Evolutionary conservation across 768 basidiomycete genomes (phyloP).

Genomic region (Hygrophoropsis aurantiaca): DNA sequence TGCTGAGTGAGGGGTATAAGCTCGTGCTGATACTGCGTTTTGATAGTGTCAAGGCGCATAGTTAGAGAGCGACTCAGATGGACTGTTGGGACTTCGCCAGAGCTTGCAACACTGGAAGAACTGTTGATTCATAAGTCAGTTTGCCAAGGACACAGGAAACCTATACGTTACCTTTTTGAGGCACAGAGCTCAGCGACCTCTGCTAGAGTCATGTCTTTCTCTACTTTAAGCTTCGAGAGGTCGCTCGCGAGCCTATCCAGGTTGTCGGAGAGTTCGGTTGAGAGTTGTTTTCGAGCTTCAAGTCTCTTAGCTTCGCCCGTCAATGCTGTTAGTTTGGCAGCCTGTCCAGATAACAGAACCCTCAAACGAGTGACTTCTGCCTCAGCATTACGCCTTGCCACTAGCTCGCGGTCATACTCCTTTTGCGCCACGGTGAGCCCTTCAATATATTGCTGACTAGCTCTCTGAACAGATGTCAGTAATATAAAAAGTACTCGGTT

Average conservation of each 20-base stretch:
- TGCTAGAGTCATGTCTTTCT: conserved; percentile 88
- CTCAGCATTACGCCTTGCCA: conserved; percentile 86
- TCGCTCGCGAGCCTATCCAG: conserved; percentile 81
- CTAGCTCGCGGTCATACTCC: conserved; percentile 91
- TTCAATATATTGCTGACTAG: conserved; percentile 89
- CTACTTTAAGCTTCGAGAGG: conserved; percentile 81
- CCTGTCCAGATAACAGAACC: conserved; percentile 87
- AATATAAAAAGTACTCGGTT: neutral
- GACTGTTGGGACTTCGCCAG: conserved; percentile 36
- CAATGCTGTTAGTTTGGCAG: conserved; percentile 80
- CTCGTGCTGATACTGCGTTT: conserved; percentile 84
- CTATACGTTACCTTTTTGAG: conserved; percentile 58
- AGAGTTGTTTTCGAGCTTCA: conserved; percentile 76
- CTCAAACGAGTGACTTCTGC: conserved; percentile 86
- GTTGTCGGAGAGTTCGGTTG: conserved; percentile 74
- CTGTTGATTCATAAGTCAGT: conserved; percentile 17
- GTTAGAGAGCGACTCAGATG: conserved; percentile 72
- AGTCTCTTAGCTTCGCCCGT: conserved; percentile 75
- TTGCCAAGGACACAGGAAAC: conserved; percentile 4
- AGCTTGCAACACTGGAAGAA: conserved; percentile 22
- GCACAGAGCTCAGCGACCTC: conserved; percentile 90
- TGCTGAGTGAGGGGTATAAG: conserved; percentile 82
- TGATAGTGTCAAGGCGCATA: conserved; percentile 82
- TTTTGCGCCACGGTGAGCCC: conserved; percentile 91
- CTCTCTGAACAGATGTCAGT: conserved; percentile 54